Percentiles rank a stretch among this genome's conserved stretches.
These are phyloP conservation scores for Penicillium vulpinum DNA, from an alignment of 2,329 filamentous ascomycete species.

Conservation along the genomic window DNA sequence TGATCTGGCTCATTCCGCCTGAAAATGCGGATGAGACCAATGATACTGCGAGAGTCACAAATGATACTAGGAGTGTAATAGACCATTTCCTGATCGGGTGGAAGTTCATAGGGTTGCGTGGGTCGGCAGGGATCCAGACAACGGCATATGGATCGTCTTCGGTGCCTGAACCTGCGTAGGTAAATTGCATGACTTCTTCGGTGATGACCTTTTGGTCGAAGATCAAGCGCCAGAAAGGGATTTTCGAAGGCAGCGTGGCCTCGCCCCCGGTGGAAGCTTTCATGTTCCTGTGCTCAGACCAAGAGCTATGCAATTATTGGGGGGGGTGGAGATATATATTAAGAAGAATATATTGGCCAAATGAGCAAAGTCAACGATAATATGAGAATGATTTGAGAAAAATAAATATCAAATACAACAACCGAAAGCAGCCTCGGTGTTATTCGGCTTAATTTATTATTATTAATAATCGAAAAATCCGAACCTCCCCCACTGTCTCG, in stretches of 20 bases:
- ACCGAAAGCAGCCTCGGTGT: slow-evolving; percentile 6
- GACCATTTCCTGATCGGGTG: slow-evolving; percentile 61
- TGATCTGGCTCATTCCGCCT: slow-evolving; percentile 43
- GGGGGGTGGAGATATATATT: neutral
- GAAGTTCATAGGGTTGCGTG: slow-evolving; percentile 66
- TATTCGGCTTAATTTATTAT: neutral
- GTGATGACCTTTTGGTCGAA: slow-evolving; percentile 61
- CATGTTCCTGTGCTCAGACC: slow-evolving; percentile 3
- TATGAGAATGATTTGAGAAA: neutral
- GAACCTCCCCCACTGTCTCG: neutral
- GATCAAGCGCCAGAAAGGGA: slow-evolving; percentile 54
- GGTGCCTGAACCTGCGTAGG: slow-evolving; percentile 64
- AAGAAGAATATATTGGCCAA: neutral
- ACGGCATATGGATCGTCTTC: slow-evolving; percentile 67
- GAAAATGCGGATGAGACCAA: slow-evolving; percentile 64
- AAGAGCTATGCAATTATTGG: neutral
- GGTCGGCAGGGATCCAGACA: slow-evolving; percentile 66
- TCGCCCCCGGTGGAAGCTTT: slow-evolving; percentile 10
- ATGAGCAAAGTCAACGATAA: neutral
- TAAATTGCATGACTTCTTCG: slow-evolving; percentile 55
- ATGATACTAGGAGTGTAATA: slow-evolving; percentile 62
- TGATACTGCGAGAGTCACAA: slow-evolving; percentile 67
- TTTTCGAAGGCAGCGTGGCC: slow-evolving; percentile 23
- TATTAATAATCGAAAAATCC: neutral
- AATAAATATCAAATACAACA: neutral